A percentile compares a stretch with the other conserved stretches of the same genome.
phyloP scores from a whole-genome alignment of 495 filamentous ascomycete species.

The Astrothelium macrocarpum region DNA sequence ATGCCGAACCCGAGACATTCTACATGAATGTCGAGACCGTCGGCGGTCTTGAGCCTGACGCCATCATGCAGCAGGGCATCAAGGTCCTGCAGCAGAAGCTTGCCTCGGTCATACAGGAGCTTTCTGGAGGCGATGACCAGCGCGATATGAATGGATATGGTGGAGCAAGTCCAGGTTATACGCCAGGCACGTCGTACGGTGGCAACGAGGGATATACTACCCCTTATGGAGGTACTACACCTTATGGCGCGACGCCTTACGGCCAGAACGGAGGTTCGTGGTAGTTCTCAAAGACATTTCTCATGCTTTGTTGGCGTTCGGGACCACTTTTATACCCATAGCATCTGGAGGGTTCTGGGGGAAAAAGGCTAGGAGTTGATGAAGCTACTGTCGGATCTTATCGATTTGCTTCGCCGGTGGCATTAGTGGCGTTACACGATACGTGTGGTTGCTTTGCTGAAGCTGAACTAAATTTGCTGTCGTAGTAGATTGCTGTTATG shows the following conservation, averaged over 20 bases:
- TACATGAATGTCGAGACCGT: constrained; percentile 89
- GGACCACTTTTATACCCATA: not conserved
- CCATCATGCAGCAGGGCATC: constrained; percentile 80
- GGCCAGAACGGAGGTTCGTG: constrained; percentile 4
- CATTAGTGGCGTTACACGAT: too few species aligned
- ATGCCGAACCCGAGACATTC: constrained; percentile 72
- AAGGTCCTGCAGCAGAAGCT: constrained; percentile 83
- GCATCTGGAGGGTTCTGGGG: not conserved
- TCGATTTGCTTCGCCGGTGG: too few species aligned
- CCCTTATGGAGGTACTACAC: not conserved
- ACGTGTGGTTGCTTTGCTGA: too few species aligned
- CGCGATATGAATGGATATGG: constrained; percentile 41
- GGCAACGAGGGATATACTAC: constrained; percentile 17
- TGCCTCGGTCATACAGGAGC: constrained; percentile 66
- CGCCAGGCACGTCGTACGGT: constrained; percentile 47
- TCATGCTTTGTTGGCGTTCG: not conserved
- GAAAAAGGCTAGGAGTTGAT: not conserved
- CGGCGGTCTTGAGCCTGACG: constrained; percentile 77
- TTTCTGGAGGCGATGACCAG: constrained; percentile 43
- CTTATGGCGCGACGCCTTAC: constrained; percentile 21
- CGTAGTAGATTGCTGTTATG: too few species aligned
- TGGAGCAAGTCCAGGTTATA: constrained; percentile 30
- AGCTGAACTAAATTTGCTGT: too few species aligned
- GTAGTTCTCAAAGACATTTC: not conserved
- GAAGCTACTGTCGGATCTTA: too few species aligned